Evolutionary conservation across 805 yeast genomes (phyloP), one percentile per base, ranked within the genome.

Genomic region (Kodamaea sagamina): DNA sequence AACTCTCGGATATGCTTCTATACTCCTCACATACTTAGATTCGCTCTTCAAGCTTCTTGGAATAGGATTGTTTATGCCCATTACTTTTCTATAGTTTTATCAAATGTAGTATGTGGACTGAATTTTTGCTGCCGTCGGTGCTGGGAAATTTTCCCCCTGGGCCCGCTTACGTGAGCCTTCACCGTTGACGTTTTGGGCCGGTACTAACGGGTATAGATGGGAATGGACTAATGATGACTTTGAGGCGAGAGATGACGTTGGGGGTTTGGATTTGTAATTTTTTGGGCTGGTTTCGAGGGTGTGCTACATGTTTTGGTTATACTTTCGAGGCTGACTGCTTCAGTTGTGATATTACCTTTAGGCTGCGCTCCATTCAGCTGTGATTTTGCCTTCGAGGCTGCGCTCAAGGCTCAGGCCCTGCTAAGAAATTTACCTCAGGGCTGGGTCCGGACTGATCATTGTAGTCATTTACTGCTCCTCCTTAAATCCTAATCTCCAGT

Each of bases 11-110:
- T 8, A 32, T n/a, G 9, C 25, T 11, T 3, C 24, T 11, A 7
- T 18, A 21, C 11, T 11, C 6, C 26, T 18, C 19, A 13, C 90
- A 52, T 79, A 84, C 89, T 77, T 84, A 43, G 89, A 79, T 70
- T 92, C 99, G 63, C 84, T 81, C 59, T 81, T 84, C 59, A 92
- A 75, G 58, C 92, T 84, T 67, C 95, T 77, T 47, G 99, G 99
- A 50, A 93, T 78, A 17, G 99, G 99, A 77, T 92, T 92, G 69
- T 90, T 93, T 61, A 92, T 74, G 34, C 75, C 75, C 75, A 71
- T 71, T 8, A 15, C 34, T 17, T 6, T 4, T 29, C 34, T 29
- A n/a, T 29, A 27, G 15, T 27, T 7, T 27, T 29, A 13, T 28
- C 7, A 28, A 15, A 12, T 29, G 19, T n/a, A 8, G 6, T 10